Evolutionary conservation across 805 yeast species (phyloP).

Genomic region (Priceomyces fermenticarens): DNA sequence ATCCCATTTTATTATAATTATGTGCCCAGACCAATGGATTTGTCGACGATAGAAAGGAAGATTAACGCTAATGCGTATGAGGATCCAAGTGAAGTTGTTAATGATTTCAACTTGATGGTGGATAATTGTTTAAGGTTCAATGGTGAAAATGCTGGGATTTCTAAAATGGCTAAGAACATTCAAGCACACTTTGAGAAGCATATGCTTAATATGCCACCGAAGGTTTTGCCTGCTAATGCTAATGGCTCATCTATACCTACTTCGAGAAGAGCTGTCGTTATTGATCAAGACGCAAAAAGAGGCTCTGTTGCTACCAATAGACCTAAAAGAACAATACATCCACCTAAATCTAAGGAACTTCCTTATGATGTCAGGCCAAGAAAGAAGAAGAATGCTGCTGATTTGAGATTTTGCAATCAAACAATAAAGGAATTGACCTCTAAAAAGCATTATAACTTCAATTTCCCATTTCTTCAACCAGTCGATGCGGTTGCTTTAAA

Average conservation of each 20-base stretch:
- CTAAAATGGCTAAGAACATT: constrained; percentile 88
- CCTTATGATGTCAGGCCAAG: constrained; percentile 90
- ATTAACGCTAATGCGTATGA: constrained; percentile 68
- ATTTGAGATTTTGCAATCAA: constrained; percentile 79
- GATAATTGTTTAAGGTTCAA: constrained; percentile 79
- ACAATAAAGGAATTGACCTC: constrained; percentile 77
- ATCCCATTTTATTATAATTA: constrained; percentile 88
- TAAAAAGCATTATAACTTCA: constrained; percentile 79
- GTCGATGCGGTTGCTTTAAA: constrained; percentile 94
- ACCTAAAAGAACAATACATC: constrained; percentile 94
- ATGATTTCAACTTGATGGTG: constrained; percentile 83
- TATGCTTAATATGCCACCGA: constrained; percentile 84
- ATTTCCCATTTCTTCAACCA: constrained; percentile 89
- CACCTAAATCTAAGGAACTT: constrained; percentile 91
- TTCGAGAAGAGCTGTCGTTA: constrained; percentile 14
- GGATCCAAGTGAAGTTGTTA: constrained; percentile 62
- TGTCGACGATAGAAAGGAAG: constrained; percentile 85
- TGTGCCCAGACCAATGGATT: constrained; percentile 87
- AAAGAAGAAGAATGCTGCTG: constrained; percentile 87
- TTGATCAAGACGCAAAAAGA: constrained; percentile 13
- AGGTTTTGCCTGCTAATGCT: constrained; percentile 24
- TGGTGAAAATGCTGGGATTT: constrained; percentile 77
- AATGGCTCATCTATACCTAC: constrained; percentile 12
- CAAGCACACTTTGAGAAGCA: constrained; percentile 93
- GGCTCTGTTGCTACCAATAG: constrained; percentile 77